These are phyloP conservation scores for Fusarium falciforme DNA, from an alignment of 2,329 filamentous ascomycete genomes.

Conservation along the genomic window DNA sequence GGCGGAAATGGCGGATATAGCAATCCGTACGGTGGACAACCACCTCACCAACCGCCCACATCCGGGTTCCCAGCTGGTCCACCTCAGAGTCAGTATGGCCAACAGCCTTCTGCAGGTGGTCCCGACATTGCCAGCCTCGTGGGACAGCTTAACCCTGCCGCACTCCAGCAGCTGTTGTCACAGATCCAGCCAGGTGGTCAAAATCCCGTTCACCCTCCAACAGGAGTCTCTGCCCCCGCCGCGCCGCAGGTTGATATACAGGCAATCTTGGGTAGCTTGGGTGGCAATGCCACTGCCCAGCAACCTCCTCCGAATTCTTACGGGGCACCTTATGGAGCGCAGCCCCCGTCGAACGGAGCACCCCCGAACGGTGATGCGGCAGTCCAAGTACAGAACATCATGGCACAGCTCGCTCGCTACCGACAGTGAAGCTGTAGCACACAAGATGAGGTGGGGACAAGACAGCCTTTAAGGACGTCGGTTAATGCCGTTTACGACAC, in stretches of 20 bases:
- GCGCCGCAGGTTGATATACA: conserved; percentile 57
- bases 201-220: conserved; percentile 21
- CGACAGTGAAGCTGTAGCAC: conserved; percentile 57
- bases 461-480: conserved; percentile 1
- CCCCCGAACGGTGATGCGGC: conserved; percentile 51
- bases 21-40: conserved; percentile 49
- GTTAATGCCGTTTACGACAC: conserved; percentile 33
- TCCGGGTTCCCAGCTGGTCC: conserved; percentile 43
- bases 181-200: conserved; percentile 59
- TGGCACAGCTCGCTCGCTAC: conserved; percentile 77
- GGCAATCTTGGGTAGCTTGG: conserved; percentile 57
- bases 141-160: conserved; percentile 73
- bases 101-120: conserved; percentile 46
- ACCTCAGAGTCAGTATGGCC: conserved; percentile 48
- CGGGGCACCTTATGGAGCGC: conserved; percentile 46
- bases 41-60: conserved; percentile 44
- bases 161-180: conserved; percentile 77
- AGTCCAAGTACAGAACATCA: conserved; percentile 76
- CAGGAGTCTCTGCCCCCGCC: conserved; percentile 34
- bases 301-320: conserved; percentile 40
- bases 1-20: conserved; percentile 41
- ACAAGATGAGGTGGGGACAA: neutral
- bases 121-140: conserved; percentile 74
- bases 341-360: conserved; percentile 44
- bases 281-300: conserved; percentile 40